Evolutionary conservation across 306 rosid genomes (phyloP), one percentile per base, ranked within the genome.

Genomic region (Castanospermum australe): DNA sequence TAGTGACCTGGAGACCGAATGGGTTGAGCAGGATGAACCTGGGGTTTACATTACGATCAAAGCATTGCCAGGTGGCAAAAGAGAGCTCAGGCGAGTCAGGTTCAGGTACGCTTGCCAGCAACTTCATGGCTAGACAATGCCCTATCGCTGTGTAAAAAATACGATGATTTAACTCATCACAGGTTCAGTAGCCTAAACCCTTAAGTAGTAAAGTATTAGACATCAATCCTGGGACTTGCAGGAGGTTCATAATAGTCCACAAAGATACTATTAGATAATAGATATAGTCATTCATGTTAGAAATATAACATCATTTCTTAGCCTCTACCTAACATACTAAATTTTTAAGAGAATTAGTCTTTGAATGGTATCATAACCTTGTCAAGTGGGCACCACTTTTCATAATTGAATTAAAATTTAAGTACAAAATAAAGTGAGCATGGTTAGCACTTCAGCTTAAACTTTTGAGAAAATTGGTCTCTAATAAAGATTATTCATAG

Each of bases 1-100:
- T 21, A 81, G 85, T 81, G 81, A 75, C 67, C 65, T 75, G 10
- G 81, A 81, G 45, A 75, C 77, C 59, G 85, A 81, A 60, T 75
- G 81, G 85, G 85, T 81, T 51, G 81, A 75, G 62, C 77, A 81
- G 38, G 85, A 81, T 67, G 85, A 81, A 50, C 85, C 81, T 11
- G 85, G 85, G 70, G 85, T 81, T 57, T 81, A 81, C 44, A 71
- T 81, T 24, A 81, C 81, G 1, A 57, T 81, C 35, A 75, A 65
- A 75, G 73, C 85, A 10, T 15, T 81, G 65, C 77, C 85, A n/a
- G 73, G 81, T 1, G 85, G 85, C 57, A 81, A 81, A 67, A 81
- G 73, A 66, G 85, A 81, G 73, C 77, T 81, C 21, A 75, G 57
- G 67, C 18, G 85, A 75, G 85, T 81, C 59, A 75, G 85, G 70